These are phyloP conservation scores for Fusarium globosum DNA, from an alignment of 2,329 filamentous ascomycete species.

Conservation along the genomic window DNA sequence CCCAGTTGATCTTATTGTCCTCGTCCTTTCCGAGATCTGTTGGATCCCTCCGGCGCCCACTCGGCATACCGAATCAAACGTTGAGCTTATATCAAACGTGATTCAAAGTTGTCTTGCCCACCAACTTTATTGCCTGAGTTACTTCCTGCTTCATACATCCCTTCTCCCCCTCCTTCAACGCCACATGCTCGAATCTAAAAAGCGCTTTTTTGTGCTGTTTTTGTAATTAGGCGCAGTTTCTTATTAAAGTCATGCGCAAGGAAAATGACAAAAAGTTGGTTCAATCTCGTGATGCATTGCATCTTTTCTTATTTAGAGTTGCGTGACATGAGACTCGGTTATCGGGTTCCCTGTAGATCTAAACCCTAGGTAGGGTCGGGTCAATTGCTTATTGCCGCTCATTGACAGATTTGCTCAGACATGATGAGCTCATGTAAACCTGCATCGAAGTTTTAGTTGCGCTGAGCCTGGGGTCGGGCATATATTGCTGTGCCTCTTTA, in stretches of 20 bases:
- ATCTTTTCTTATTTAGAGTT: slow-evolving; percentile 1
- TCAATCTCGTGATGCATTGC: slow-evolving; percentile 27
- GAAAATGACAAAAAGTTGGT: slow-evolving; percentile 42
- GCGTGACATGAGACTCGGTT: slow-evolving; percentile 30
- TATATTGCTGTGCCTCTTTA: slow-evolving; percentile 20
- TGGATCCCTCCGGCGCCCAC: slow-evolving; percentile 10
- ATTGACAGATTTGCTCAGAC: slow-evolving; percentile 5
- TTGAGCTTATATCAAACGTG: slow-evolving; percentile 26
- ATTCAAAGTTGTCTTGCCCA: slow-evolving; percentile 13
- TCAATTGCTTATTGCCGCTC: slow-evolving; percentile 25
- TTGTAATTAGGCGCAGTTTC: slow-evolving; percentile 45
- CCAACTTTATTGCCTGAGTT: slow-evolving; percentile 19
- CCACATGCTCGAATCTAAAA: slow-evolving; percentile 42
- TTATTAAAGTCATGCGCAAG: slow-evolving; percentile 37
- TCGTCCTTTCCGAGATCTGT: slow-evolving; percentile 11
- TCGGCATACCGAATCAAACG: slow-evolving; percentile 14
- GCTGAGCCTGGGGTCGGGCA: slow-evolving; percentile 41
- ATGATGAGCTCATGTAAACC: slow-evolving; percentile 13
- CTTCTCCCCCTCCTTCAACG: slow-evolving; percentile 10
- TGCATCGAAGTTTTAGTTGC: slow-evolving; percentile 26
- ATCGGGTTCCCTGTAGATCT: slow-evolving; percentile 31
- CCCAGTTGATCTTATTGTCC: neutral
- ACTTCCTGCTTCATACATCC: neutral
- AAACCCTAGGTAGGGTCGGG: neutral
- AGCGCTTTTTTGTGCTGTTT: slow-evolving; percentile 42